Evolutionary conservation across 352 stramenopile species (phyloP), one percentile per base, ranked within the genome.

Genomic region (Phytopythium vexans): DNA sequence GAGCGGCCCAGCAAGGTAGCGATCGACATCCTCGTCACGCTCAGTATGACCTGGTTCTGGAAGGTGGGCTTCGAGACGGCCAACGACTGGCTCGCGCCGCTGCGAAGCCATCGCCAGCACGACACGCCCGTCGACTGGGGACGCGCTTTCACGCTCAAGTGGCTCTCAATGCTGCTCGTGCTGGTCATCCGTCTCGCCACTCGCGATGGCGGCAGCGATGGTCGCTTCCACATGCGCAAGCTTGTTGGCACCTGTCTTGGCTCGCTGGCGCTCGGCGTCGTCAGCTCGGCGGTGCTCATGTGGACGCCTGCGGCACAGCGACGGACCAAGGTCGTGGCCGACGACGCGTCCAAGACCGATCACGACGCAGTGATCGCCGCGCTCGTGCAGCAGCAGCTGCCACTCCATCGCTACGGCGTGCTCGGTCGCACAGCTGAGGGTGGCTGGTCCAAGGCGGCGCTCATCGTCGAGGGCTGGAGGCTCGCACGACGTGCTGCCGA

Each of bases 11-110:
- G 43, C 7, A 70, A 70, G 46, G 4, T 35, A 0, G 31, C 46
- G 5, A 52, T 63, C 3, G 71, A 78, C n/a, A 31, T 78, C 6
- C 61, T 71, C 4, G 71, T 82, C 34, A 72, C 63, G 43, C 47
- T 82, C 10, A 74, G 68, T 3, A 82, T 82, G 71, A 82, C 59
- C 52, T 82, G 71, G 71, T 66, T 82, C 27, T 41, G 77, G 35
- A 82, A 82, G 35, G 45, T 74, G 3, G 68, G 62, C 32, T 82
- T 78, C 37, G 71, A 82, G 41, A 41, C 76, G 33, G 68, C 56
- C 53, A 82, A 74, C 46, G 60, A 57, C 21, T 62, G 62, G 45
- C 62, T 82, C 34, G 44, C 39, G 14, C 48, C 71, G 4, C 21
- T 27, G 21, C 21, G 21, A 27, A 27, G 21, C 21, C 21, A 27